Base-by-base conservation (phyloP, 768 basidiomycete genomes). In the Russula virescens region DNA sequence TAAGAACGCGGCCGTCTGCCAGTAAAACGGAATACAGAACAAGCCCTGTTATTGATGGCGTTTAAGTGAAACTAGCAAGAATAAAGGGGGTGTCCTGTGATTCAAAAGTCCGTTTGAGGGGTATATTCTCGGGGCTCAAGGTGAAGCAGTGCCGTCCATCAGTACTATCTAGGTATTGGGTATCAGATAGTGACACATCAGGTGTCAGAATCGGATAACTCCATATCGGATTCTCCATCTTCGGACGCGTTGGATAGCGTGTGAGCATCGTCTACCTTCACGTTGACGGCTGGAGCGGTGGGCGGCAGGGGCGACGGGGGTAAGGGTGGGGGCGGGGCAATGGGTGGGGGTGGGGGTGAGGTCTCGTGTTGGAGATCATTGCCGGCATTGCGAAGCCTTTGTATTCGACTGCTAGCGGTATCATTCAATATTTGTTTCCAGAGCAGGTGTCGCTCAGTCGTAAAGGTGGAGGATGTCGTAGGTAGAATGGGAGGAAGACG, bases 121-220 rank as follows among this genome's bases (percentile, higher is more conserved):
- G 35, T 21, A 53, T 23, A 38, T 23, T 63, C 18, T 45, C 25
- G 19, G 28, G 28, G 28, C 28, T 13, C 49, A 34, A 34, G 3
- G 25, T 38, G 38, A 38, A 14, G 38, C 13, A 11, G 13, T 38
- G 10, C 5, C 10, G 38, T 11, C 38, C 38, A 14, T 11, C 38
- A 11, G 38, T 11, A 38, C 8, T 31, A 38, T 5, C 13, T 9
- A n/a, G n/a, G n/a, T n/a, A n/a, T n/a, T n/a, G n/a, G n/a, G n/a
- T n/a, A n/a, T n/a, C n/a, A n/a, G n/a, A n/a, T n/a, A n/a, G n/a
- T n/a, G n/a, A n/a, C n/a, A n/a, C n/a, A 38, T 58, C 40, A 60
- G 21, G 64, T 58, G 43, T 70, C 59, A 38, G 62, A 73, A 54
- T 75, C 75, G 5, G 76, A 76, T 45, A 77, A 28, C 54, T 77